Evolutionary conservation across 192 early-diverging fungal genomes (phyloP), one percentile per base, ranked within the genome.

Genomic region (Backusella psychrophila): DNA sequence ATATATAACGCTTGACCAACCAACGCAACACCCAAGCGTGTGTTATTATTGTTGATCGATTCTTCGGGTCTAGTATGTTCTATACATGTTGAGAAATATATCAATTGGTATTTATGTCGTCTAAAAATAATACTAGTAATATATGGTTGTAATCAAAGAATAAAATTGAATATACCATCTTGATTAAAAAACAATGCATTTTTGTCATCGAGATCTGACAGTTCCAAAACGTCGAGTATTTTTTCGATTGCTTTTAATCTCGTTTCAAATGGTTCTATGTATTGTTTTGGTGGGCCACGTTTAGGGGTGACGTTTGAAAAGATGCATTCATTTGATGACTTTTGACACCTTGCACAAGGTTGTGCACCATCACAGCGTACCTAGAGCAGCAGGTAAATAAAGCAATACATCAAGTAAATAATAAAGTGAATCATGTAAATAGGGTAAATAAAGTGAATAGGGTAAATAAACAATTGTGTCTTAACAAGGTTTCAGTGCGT

Each of bases 361-460:
- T 77, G 78, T 29, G 66, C 78, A 34, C 82, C 82, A 77, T 83
- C 72, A 63, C 82, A 83, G 36, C 79, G 79, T 15, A 83, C 75
- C 82, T 83, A 66, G 6, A 59, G n/a, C 17, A 49, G 17, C 15
- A 29, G 46, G 39, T 21, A 72, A 33, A 33, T 33, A 33, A 33
- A 33, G 33, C 3, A 33, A 33, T 33, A 33, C 1, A 33, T 33
- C 3, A 33, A 33, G 33, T 33, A 33, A 33, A 33, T 33, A 33
- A 33, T 29, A 29, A 33, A 33, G 2, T 3, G 33, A 33, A 33
- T 33, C 33, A 33, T 33, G 33, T 33, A 33, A 33, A 33, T 33
- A 33, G 3, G 3, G 33, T 3, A 33, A 3, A 73, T 59, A 35
- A 14, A 34, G 36, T 34, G 33, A 41, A 33, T 33, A 33, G 3